Conservation (phyloP, 208 protist species). For the Leishmania mexicana region DNA sequence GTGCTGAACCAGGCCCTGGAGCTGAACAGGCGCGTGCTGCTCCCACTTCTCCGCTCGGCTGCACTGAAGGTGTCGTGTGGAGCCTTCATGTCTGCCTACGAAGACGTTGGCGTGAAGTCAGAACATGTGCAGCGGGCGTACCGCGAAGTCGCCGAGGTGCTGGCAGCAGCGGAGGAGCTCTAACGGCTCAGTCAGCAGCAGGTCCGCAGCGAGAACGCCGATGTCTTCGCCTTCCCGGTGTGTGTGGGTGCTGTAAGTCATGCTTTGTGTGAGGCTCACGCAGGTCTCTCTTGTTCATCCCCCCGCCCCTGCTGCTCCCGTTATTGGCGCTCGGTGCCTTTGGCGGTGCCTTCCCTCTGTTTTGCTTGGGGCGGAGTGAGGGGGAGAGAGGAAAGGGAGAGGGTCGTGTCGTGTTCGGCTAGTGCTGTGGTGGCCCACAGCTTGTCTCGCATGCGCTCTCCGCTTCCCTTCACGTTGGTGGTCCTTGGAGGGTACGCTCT, state of each 20-base stretch:
- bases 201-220: neutral
- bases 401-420: neutral
- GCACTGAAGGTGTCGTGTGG: conserved; percentile 79
- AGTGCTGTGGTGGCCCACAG: neutral
- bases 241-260: neutral
- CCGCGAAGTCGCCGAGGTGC: conserved; percentile 57
- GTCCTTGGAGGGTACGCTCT: neutral
- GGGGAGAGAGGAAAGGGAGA: too few species aligned
- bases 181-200: neutral
- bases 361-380: neutral
- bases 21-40: conserved; percentile 63
- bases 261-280: neutral
- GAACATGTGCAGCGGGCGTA: conserved; percentile 65
- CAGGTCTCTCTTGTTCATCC: neutral
- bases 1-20: conserved; percentile 80
- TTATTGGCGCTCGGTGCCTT: neutral
- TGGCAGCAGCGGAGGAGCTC: conserved; percentile 51
- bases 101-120: conserved; percentile 62
- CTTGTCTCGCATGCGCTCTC: neutral
- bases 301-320: neutral
- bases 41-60: conserved; percentile 78
- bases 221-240: neutral
- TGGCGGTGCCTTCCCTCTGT: neutral
- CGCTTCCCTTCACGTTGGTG: neutral
- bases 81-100: conserved; percentile 79